A percentile compares a stretch with the other conserved stretches of the same genome.
These are phyloP conservation scores for Naganishia kalamii DNA, from an alignment of 768 basidiomycete genomes.

Conservation along the genomic window DNA sequence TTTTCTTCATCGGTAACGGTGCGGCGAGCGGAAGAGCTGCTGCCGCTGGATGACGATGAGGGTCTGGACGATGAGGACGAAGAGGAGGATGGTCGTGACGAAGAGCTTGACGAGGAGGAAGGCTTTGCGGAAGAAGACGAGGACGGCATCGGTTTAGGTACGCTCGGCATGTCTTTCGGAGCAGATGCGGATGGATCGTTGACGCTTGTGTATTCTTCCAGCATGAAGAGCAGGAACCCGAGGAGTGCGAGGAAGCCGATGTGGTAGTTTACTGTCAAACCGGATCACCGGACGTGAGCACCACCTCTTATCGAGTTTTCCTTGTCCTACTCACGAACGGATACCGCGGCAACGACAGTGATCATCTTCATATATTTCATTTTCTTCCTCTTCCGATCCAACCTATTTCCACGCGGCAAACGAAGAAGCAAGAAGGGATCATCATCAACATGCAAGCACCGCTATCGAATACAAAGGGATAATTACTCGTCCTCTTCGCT, in stretches of 20 bases:
- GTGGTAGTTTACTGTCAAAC: neutral
- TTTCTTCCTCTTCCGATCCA: neutral
- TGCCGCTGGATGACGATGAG: neutral
- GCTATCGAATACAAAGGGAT: neutral
- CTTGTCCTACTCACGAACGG: neutral
- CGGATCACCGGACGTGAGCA: neutral
- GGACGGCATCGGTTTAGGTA: neutral
- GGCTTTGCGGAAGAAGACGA: neutral
- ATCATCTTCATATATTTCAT: slow-evolving; percentile 15
- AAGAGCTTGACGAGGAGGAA: neutral
- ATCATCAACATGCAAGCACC: neutral
- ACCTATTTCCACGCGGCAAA: too few relatives aligned
- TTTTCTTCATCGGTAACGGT: slow-evolving; percentile 6
- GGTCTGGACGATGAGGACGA: neutral
- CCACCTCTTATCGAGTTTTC: neutral
- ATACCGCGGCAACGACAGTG: neutral
- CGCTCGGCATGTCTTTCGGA: neutral
- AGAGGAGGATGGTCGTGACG: neutral
- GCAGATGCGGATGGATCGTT: neutral
- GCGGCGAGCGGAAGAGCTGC: neutral
- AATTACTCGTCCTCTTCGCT: neutral
- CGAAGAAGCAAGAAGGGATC: neutral
- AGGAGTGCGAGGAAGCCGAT: slow-evolving; percentile 6
- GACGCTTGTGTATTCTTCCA: slow-evolving; percentile 6
- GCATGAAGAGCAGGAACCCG: slow-evolving; percentile 1